Evolutionary conservation across 2,329 filamentous ascomycete genomes (phyloP).

Genomic region (Lasiodiplodia sp.): DNA sequence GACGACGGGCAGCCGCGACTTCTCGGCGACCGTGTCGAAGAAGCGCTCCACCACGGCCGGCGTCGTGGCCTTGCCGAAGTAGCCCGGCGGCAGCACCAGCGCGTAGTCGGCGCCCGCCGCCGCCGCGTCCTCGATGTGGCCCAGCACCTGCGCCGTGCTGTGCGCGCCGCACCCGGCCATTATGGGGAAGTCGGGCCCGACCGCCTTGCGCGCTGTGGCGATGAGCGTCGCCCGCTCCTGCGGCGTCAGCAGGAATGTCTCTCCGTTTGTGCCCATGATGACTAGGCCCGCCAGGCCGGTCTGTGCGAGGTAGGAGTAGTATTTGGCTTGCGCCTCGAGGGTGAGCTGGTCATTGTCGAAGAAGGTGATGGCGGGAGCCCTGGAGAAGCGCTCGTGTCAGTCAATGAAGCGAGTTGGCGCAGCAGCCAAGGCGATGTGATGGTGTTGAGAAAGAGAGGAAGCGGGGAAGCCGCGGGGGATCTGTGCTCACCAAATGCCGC

Average conservation of each 20-base stretch:
- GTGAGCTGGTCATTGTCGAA: slow-evolving; percentile 53
- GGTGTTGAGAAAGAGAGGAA: slow-evolving; percentile 1
- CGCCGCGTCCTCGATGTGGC: slow-evolving; percentile 52
- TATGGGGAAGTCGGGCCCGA: slow-evolving; percentile 51
- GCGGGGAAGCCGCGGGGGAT: slow-evolving; percentile 7
- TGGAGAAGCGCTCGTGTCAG: slow-evolving; percentile 1
- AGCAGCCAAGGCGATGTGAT: not conserved
- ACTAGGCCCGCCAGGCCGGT: slow-evolving; percentile 55
- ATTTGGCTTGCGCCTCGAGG: slow-evolving; percentile 50
- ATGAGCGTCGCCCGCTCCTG: slow-evolving; percentile 52
- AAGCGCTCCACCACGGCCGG: slow-evolving; percentile 51
- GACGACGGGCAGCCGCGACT: slow-evolving; percentile 67
- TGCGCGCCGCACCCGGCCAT: slow-evolving; percentile 55
- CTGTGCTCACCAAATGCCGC: slow-evolving; percentile 28
- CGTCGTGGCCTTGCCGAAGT: slow-evolving; percentile 55
- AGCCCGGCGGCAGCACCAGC: slow-evolving; percentile 53
- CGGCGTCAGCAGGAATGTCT: slow-evolving; percentile 55
- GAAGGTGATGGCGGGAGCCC: slow-evolving; percentile 53
- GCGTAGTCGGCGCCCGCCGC: slow-evolving; percentile 53
- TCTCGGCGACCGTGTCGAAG: slow-evolving; percentile 61
- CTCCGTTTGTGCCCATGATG: slow-evolving; percentile 56
- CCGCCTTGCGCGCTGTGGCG: slow-evolving; percentile 50
- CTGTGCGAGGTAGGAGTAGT: slow-evolving; percentile 53
- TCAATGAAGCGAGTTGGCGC: not conserved
- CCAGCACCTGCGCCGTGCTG: slow-evolving; percentile 53